These are phyloP conservation scores for Populus euphratica DNA, from an alignment of 345 rosid species.

Conservation along the genomic window DNA sequence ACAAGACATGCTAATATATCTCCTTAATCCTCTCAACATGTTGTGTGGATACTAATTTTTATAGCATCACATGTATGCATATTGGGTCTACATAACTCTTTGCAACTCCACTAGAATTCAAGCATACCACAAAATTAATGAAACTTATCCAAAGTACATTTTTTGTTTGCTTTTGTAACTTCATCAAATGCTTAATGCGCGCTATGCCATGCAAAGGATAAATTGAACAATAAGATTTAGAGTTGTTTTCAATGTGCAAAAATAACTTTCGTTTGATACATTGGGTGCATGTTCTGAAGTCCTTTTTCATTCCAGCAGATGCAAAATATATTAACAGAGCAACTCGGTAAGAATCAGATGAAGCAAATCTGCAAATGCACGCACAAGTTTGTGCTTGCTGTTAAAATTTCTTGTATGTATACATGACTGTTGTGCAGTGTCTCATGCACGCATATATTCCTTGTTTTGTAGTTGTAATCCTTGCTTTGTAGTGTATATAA, in stretches of 20 bases:
- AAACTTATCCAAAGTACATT: not conserved
- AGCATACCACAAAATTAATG: not conserved
- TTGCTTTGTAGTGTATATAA: no score
- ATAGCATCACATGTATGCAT: not conserved
- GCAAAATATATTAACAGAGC: not conserved
- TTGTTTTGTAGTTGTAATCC: not conserved
- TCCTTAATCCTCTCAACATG: not conserved
- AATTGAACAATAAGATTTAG: no score
- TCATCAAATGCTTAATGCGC: not conserved
- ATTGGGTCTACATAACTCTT: not conserved
- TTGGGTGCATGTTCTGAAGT: not conserved
- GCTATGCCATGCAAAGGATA: not conserved
- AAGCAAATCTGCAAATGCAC: not conserved
- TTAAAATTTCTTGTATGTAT: not conserved
- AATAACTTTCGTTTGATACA: no score
- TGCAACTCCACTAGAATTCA: not conserved
- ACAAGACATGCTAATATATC: not conserved
- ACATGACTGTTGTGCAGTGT: not conserved
- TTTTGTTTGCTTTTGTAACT: not conserved
- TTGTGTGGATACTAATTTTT: not conserved
- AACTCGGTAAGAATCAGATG: not conserved
- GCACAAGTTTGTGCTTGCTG: no score
- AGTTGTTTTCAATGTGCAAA: no score
- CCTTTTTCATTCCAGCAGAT: not conserved
- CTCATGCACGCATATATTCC: not conserved